Base-by-base conservation (phyloP, 1,284 basidiomycete species). In the Golubevia sp. region DNA sequence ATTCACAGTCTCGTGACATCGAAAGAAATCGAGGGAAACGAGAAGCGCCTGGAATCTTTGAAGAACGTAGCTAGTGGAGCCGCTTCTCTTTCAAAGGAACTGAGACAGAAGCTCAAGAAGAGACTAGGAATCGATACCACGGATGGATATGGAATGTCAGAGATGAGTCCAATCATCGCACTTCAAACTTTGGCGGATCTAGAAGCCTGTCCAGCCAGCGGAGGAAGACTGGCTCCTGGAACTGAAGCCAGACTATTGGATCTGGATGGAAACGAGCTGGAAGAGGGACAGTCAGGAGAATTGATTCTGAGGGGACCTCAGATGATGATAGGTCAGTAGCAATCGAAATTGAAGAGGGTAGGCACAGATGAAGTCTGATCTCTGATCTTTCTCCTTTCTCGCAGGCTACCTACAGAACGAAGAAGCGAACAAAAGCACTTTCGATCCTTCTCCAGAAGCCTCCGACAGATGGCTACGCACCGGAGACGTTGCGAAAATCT, bases 61-160 rank as follows among this genome's bases (percentile, higher is more conserved):
- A 66, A 68, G 53, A 71, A 71, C 34, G 73, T 82, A 58, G 73
- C 71, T 50, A 74, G 70, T 15, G 79, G 79, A 20, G 79, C 79
- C 8, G 78, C 79, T 0, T 64, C 63, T 2, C 64, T 82, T 1
- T 70, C 77, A 0, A 55, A 62, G 18, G 70, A 79, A 58, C 70
- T 82, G 0, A 67, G 67, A 20, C 50, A 58, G 0, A 64, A 72
- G 7, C 71, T 82, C n/a, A 53, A 66, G 49, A 64, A 74, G 61
- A 67, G 71, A 30, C 67, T 74, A 21, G 65, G 67, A n/a, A 74
- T 81, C 56, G 49, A 49, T 0, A 68, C 71, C 15, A 82, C 79
- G 7, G 77, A 82, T 56, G 79, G 76, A 1, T 82, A 80, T 61
- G 79, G 79, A 30, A 81, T 82, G 79, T 76, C 73, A 1, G 79